Base-by-base conservation (phyloP, 345 rosid species). In the Capsella bursapastoris region DNA sequence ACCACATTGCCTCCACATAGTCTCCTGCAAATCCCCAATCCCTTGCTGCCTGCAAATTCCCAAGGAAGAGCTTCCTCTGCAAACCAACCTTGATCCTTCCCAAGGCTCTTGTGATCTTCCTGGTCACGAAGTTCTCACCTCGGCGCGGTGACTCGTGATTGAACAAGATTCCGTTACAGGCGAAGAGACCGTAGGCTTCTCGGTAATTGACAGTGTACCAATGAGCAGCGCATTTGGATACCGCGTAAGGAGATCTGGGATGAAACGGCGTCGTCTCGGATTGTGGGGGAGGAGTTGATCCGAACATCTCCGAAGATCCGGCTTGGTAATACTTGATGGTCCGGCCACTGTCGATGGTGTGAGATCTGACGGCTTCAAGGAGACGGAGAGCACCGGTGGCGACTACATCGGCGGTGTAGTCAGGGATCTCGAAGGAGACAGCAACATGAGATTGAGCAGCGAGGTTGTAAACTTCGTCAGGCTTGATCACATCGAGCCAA, bases 1-100 rank as follows among this genome's bases (percentile, higher is more conserved):
- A 32, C 97, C 97, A 94, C 98, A 94, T 91, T n/a, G 98, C 98
- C 81, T 94, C 97, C 35, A 91, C 97, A 29, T 94, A 94, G 57
- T 94, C 97, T 50, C 97, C 97, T 0, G 97, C 98, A 38, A 94
- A 94, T 0, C 98, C 97, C 97, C 98, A 94, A 15, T 94, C 97
- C 68, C 98, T 77, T 8, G 98, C 85, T 5, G 98, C 97, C 66
- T 86, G 88, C 63, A 94, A 64, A 51, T 94, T 94, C 62, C 97
- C 98, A 64, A 94, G 59, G 65, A 86, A 94, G 49, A 94, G 79
- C 80, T 90, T 94, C 68, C 80, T 90, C 84, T 94, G 97, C 40
- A 94, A 35, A 44, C 97, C 98, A 0, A 82, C 73, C 86, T 88
- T 94, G 80, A 94, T 94, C 69, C 98, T 63, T 16, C 98, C 98